Evolutionary conservation across 441 rosid species (phyloP).

Genomic region (Erodium moschatum): DNA sequence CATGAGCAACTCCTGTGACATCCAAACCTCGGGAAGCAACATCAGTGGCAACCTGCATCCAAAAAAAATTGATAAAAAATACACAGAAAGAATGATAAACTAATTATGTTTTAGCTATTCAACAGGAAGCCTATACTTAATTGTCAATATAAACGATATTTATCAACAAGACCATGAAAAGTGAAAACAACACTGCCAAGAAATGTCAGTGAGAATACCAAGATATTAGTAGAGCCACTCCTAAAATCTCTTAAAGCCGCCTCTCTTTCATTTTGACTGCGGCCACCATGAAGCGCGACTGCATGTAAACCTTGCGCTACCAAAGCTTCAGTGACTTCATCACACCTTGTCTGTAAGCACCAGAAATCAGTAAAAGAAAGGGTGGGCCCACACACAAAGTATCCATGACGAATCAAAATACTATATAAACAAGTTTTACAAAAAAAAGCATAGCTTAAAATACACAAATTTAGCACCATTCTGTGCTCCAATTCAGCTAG

Average conservation of each 20-base stretch:
- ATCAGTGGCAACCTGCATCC: slow-evolving; percentile 33
- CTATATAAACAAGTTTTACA: not conserved
- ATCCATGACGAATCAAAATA: not conserved
- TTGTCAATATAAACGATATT: not conserved
- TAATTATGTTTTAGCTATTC: not conserved
- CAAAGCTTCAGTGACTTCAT: slow-evolving; percentile 33
- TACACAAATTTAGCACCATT: not conserved
- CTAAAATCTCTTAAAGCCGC: slow-evolving; percentile 35
- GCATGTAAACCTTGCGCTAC: slow-evolving; percentile 36
- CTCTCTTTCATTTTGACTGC: slow-evolving; percentile 37
- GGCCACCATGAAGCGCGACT: slow-evolving; percentile 36
- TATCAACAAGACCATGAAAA: not conserved
- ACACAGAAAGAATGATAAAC: not conserved
- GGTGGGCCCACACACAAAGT: not conserved
- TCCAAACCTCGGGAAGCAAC: slow-evolving; percentile 41
- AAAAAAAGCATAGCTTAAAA: not conserved
- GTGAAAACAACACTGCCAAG: not conserved
- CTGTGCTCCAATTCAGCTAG: not conserved
- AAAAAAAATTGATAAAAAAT: not conserved
- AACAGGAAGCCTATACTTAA: not conserved
- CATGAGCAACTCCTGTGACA: slow-evolving; percentile 38
- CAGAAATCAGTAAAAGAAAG: not conserved
- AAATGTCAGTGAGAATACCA: slow-evolving; percentile 23
- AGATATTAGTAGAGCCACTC: slow-evolving; percentile 29
- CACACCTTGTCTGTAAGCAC: slow-evolving; percentile 30